These are phyloP conservation scores for Amaranthus tricolor DNA, from an alignment of 179 eudicot species.

Conservation along the genomic window DNA sequence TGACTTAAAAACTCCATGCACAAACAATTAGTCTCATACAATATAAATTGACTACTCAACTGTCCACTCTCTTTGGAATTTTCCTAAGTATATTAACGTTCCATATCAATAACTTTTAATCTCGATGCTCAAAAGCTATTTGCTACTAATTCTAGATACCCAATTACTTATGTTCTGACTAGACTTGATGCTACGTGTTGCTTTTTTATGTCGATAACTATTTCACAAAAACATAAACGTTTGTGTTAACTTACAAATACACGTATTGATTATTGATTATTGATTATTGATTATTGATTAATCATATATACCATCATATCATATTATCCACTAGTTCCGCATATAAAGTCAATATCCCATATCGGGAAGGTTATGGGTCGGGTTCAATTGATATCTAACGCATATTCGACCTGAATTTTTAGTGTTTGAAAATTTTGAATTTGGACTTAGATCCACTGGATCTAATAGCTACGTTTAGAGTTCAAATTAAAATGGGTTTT, in stretches of 20 bases:
- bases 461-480: no score
- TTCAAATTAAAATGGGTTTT: no score
- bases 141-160: constrained; percentile 1
- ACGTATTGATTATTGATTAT: no score
- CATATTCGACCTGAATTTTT: no score
- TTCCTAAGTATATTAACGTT: neutral
- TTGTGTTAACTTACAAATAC: neutral
- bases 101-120: neutral
- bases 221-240: neutral
- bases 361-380: no score
- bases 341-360: no score
- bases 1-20: constrained; percentile 7
- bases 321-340: no score
- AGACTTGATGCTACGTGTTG: constrained; percentile 2
- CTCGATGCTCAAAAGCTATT: constrained; percentile 1
- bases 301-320: no score
- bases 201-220: neutral
- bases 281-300: no score
- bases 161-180: neutral
- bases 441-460: no score
- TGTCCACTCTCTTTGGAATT: neutral
- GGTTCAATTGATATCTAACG: no score
- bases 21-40: neutral
- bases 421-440: no score
- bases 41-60: constrained; percentile 10